Base-by-base conservation (phyloP, 768 basidiomycete species). In the Suillus discolor region DNA sequence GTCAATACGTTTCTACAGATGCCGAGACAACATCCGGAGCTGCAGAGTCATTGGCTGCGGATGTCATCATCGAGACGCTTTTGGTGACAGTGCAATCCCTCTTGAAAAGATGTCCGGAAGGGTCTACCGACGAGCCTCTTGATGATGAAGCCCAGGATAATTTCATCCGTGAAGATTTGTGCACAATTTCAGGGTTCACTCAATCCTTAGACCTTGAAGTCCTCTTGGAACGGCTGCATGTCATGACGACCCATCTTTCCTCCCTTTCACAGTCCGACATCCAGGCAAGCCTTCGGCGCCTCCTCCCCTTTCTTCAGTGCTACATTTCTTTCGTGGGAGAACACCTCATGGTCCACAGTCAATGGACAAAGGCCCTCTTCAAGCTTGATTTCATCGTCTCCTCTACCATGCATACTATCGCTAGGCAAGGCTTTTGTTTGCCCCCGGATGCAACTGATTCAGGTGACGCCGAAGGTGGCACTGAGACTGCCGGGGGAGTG, bases 371-470 rank as follows among this genome's bases (percentile, higher is more conserved):
- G 72, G 79, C 92, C 15, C 76, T 93, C 20, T 91, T 96, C 84
- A 99, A 98, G 77, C 81, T 99, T 66, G 82, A 87, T 69, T 91
- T 89, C 73, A 83, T 97, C 49, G 77, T 96, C 39, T 90, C 87
- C 72, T 88, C 90, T 23, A 81, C 93, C 36, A 81, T 95, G 70
- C 83, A 85, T 49, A 88, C 88, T 13, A 78, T 99, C 8, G 87
- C 91, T 5, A 87, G 85, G 51, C 86, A 97, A 75, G 97, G 97
- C 4, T 99, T 98, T 80, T 99, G 97, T 78, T 88, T 90, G 71
- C 96, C 97, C 1, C 85, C 87, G 6, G 95, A 98, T 28, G 74
- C 73, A 16, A 85, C 89, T 6, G 89, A 90, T 44, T 79, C 79
- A 20, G 82, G 80, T 15, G 77, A 79, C 5, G 85, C 78, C 1